phyloP scores from a whole-genome alignment of 2,329 filamentous ascomycete genomes.

The Fusarium euwallaceae region DNA sequence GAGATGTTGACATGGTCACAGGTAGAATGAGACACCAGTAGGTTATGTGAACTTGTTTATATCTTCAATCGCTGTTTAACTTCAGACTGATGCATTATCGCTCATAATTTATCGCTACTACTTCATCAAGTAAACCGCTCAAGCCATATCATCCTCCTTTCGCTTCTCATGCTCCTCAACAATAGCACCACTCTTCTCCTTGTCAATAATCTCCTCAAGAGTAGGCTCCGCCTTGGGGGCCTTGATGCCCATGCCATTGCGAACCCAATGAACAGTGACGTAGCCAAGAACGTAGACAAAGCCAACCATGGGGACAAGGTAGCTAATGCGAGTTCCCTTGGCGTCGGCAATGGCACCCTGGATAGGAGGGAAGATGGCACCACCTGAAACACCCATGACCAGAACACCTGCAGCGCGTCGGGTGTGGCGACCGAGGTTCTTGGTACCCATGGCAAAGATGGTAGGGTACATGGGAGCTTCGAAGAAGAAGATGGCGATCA shows the following conservation, averaged over 20 bases:
- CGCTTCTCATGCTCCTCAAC: constrained; percentile 43
- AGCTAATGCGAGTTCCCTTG: constrained; percentile 40
- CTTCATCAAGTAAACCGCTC: not conserved
- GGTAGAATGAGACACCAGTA: not conserved
- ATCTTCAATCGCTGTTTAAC: not conserved
- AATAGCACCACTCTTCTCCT: constrained; percentile 22
- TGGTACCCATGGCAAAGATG: constrained; percentile 81
- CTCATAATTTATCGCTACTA: not conserved
- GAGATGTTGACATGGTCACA: not conserved
- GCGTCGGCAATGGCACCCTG: constrained; percentile 42
- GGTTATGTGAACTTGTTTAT: not conserved
- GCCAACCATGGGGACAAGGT: constrained; percentile 40
- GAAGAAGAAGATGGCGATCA: constrained; percentile 81
- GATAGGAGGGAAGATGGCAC: constrained; percentile 60
- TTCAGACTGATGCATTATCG: not conserved
- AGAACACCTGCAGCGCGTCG: constrained; percentile 81
- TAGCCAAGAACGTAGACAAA: constrained; percentile 45
- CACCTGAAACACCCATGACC: constrained; percentile 78
- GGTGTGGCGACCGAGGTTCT: constrained; percentile 80
- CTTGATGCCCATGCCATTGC: constrained; percentile 31
- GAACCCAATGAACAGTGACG: constrained; percentile 35
- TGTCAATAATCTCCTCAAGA: constrained; percentile 2
- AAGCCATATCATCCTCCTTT: constrained; percentile 27
- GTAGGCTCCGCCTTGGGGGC: constrained; percentile 19
- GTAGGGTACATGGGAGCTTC: constrained; percentile 86